Conservation (phyloP, 2,329 filamentous ascomycete species). For the Scedosporium apiospermum region DNA sequence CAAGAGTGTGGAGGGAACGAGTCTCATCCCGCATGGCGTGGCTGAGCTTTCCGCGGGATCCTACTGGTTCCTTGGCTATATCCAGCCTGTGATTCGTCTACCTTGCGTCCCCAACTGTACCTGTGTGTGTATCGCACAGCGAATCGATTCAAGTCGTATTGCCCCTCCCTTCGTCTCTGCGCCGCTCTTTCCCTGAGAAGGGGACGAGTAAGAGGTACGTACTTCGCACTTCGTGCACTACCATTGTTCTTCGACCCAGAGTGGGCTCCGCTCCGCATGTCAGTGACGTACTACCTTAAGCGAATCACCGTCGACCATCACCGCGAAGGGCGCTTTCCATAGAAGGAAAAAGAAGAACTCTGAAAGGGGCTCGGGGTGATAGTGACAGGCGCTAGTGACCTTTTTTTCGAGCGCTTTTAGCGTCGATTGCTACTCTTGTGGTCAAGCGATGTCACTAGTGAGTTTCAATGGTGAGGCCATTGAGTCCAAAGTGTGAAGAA, state of each 20-base stretch:
- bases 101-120: background rate
- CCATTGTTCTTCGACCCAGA: background rate
- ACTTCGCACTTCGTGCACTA: too few relatives aligned
- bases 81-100: background rate
- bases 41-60: constrained; percentile 4
- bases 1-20: background rate
- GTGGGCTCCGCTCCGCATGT: background rate
- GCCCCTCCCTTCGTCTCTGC: background rate
- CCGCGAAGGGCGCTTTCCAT: background rate
- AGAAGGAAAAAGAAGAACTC: background rate
- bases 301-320: background rate
- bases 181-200: background rate
- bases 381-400: background rate
- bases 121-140: background rate
- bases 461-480: background rate
- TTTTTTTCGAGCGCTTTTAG: background rate
- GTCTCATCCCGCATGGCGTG: constrained; percentile 3
- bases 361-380: background rate
- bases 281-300: background rate
- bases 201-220: background rate
- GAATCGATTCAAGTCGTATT: background rate
- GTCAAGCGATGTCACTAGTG: background rate
- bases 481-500: background rate
- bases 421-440: too few relatives aligned
- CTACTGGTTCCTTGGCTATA: background rate